phyloP scores from a whole-genome alignment of 2,329 filamentous ascomycete species.

The Beauveria caledonica region DNA sequence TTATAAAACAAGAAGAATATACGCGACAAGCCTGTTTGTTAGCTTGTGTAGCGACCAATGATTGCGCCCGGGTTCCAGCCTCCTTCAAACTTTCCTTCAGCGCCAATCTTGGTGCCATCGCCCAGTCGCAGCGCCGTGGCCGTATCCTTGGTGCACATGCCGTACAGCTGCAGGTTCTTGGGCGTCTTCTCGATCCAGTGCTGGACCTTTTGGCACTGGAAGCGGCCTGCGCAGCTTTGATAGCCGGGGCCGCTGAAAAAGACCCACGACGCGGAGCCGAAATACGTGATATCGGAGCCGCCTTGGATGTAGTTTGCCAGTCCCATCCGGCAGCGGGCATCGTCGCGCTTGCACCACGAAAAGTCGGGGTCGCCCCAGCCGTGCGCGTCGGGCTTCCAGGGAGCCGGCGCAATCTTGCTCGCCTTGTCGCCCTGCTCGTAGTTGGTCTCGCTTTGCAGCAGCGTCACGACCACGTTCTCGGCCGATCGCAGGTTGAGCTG shows the following conservation, averaged over 20 bases:
- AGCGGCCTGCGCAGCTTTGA: conserved; percentile 23
- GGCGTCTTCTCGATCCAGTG: conserved; percentile 32
- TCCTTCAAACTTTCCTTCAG: conserved; percentile 22
- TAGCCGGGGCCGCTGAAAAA: conserved; percentile 21
- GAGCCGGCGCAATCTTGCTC: conserved; percentile 25
- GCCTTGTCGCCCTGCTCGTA: conserved; percentile 26
- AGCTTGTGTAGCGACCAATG: conserved; percentile 7
- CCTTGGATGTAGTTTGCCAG: conserved; percentile 33
- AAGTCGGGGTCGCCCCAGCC: conserved; percentile 36
- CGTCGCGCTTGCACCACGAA: conserved; percentile 27
- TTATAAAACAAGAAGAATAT: background rate
- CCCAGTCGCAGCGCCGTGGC: conserved; percentile 26
- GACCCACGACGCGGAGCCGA: conserved; percentile 31
- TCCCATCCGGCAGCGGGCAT: conserved; percentile 35
- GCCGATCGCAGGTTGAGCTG: conserved; percentile 46
- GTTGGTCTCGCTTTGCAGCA: conserved; percentile 48
- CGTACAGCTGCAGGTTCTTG: conserved; percentile 31
- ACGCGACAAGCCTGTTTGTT: background rate
- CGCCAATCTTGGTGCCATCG: conserved; percentile 25
- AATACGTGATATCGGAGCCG: conserved; percentile 32
- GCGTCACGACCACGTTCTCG: conserved; percentile 38
- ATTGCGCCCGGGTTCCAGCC: conserved; percentile 6
- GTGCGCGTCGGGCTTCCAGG: conserved; percentile 29
- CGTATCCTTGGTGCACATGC: conserved; percentile 33
- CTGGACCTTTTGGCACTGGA: conserved; percentile 27